phyloP scores from a whole-genome alignment of 768 basidiomycete species.

The Kwoniella shandongensis region DNA sequence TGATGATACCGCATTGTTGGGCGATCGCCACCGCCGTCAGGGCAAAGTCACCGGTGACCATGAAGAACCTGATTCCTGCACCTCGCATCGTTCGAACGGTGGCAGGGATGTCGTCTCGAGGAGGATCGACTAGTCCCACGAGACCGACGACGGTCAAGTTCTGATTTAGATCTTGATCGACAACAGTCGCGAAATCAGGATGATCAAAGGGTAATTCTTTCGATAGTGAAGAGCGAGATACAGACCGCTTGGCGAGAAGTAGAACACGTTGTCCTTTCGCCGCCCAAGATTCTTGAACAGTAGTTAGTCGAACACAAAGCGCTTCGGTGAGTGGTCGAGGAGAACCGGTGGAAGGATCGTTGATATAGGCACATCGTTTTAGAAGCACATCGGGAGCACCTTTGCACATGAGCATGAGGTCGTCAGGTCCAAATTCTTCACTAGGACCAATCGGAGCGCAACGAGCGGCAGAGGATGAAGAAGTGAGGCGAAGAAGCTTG shows the following conservation, averaged over 20 bases:
- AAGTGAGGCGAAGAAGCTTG: slow-evolving; percentile 17
- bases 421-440: slow-evolving; percentile 31
- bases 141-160: slow-evolving; percentile 63
- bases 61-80: slow-evolving; percentile 65
- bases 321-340: slow-evolving; percentile 50
- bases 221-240: slow-evolving; percentile 52
- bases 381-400: slow-evolving; percentile 62
- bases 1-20: slow-evolving; percentile 63
- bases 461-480: slow-evolving; percentile 2
- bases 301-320: slow-evolving; percentile 27
- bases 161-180: slow-evolving; percentile 55
- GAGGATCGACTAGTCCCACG: slow-evolving; percentile 65
- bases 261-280: slow-evolving; percentile 65
- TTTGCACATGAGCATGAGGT: slow-evolving; percentile 58
- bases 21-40: slow-evolving; percentile 66
- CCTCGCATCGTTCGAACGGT: slow-evolving; percentile 53
- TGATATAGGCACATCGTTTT: slow-evolving; percentile 52
- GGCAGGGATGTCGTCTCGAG: slow-evolving; percentile 61
- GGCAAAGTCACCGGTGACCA: slow-evolving; percentile 64
- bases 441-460: slow-evolving; percentile 46
- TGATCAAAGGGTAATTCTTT: slow-evolving; percentile 46
- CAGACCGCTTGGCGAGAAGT: slow-evolving; percentile 59
- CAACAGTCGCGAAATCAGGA: slow-evolving; percentile 57
- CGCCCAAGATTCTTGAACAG: slow-evolving; percentile 58
- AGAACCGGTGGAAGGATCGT: slow-evolving; percentile 55